Percentiles rank a stretch among this genome's conserved stretches.
phyloP scores from a whole-genome alignment of 768 basidiomycete genomes.

The Daedaleopsis sinensis region DNA sequence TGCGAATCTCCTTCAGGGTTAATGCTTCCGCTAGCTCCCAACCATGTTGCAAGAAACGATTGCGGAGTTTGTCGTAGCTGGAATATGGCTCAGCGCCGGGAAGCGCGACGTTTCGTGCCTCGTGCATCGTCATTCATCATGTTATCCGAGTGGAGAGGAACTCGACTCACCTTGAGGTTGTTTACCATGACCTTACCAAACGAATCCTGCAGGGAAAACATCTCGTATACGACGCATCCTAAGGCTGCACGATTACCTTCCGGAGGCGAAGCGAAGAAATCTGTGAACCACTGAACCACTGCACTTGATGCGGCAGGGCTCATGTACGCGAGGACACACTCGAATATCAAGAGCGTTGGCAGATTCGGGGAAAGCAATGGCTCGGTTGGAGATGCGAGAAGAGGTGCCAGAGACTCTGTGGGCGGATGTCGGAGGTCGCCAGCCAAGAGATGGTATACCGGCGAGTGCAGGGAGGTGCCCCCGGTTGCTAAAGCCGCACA shows the following conservation, averaged over 20 bases:
- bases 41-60: constrained; percentile 60
- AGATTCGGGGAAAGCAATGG: constrained; percentile 57
- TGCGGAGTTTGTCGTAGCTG: constrained; percentile 54
- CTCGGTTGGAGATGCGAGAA: constrained; percentile 33
- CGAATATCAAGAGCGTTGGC: constrained; percentile 87
- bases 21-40: constrained; percentile 59
- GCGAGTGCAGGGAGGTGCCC: constrained; percentile 58
- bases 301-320: constrained; percentile 45
- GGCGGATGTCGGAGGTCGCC: constrained; percentile 74
- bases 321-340: constrained; percentile 95
- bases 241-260: constrained; percentile 34
- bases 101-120: constrained; percentile 74
- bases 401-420: constrained; percentile 45
- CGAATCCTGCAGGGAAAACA: constrained; percentile 84
- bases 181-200: constrained; percentile 94
- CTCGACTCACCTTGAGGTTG: constrained; percentile 70
- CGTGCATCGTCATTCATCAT: constrained; percentile 2
- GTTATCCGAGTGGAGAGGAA: neutral
- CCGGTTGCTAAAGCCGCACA: constrained; percentile 50
- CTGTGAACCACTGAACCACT: constrained; percentile 32
- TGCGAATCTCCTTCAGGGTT: constrained; percentile 72
- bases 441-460: constrained; percentile 71
- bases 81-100: constrained; percentile 73
- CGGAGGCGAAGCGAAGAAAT: constrained; percentile 53
- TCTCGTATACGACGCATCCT: constrained; percentile 83